These are phyloP conservation scores for Xylaria curta DNA, from an alignment of 495 filamentous ascomycete genomes.

Conservation along the genomic window DNA sequence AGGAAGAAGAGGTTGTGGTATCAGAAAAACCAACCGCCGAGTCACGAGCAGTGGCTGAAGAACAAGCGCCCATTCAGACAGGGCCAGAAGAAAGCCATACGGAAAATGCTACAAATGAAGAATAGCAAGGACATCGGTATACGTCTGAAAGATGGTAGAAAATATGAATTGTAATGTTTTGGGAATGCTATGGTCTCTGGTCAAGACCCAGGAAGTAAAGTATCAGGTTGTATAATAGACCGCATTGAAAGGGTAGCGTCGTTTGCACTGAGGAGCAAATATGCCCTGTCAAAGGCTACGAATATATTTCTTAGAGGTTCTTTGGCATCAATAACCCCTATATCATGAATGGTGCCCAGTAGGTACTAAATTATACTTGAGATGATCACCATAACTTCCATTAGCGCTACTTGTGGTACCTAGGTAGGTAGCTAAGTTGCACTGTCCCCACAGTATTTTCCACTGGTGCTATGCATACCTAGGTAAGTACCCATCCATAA, in stretches of 20 bases:
- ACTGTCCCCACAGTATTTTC: constrained; percentile 5
- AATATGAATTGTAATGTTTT: background rate
- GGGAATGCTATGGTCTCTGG: background rate
- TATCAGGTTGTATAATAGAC: constrained; percentile 38
- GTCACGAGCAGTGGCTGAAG: constrained; percentile 48
- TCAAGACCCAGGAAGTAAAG: background rate
- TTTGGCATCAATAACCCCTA: background rate
- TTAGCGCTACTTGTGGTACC: background rate
- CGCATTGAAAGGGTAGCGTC: constrained; percentile 24
- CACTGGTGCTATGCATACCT: no score
- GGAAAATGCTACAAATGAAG: constrained; percentile 22
- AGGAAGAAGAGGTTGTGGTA: constrained; percentile 17
- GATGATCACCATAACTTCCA: background rate
- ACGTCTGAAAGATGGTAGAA: background rate
- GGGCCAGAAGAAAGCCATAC: constrained; percentile 22
- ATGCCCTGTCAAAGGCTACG: constrained; percentile 2
- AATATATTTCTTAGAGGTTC: background rate
- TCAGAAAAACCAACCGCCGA: constrained; percentile 51
- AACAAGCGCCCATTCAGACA: constrained; percentile 16
- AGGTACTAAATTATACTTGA: no score
- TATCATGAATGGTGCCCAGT: background rate
- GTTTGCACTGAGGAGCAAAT: constrained; percentile 21
- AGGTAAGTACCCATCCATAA: no score
- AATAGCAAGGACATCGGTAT: background rate
- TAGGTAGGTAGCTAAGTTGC: background rate